Base-by-base conservation (phyloP, 2,329 filamentous ascomycete species). In the Cladosporium colombiae region DNA sequence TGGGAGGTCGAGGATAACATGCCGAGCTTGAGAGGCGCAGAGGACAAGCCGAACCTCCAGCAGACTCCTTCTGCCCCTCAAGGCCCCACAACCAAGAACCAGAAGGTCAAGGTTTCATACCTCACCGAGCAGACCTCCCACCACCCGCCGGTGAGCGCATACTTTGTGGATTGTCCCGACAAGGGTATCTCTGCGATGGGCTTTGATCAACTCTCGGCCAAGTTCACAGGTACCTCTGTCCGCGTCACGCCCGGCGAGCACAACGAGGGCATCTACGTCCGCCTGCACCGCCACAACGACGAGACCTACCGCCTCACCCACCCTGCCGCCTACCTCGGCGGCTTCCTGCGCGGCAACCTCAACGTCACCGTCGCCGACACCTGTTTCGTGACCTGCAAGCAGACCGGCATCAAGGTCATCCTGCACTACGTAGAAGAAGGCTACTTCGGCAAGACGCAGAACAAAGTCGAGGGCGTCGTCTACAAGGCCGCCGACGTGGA, bases 71-170 rank as follows among this genome's bases (percentile, higher is more conserved):
- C 66, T 23, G 71, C 72, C 21, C 67, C 69, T 18, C 57, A 69
- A 50, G 67, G 66, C 67, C 72, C 65, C 70, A 69, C 69, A 77
- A 78, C 67, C 79, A 80, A 68, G 64, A 57, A 72, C 65, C 73
- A 81, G 71, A 85, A 83, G 31, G 85, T 97, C 71, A 91, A 90
- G 71, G 87, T 99, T 72, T 97, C 93, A 11, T 99, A 96, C 77
- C 84, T 99, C 67, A 98, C 95, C 29, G 95, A 99, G 80, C 95
- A 99, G 81, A 99, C 95, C 10, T 97, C 93, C 8, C 95, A 99
- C 74, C 95, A 99, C 79, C 95, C 95, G 37, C 95, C 95, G 11
- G 94, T 99, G 70, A 98, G 94, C 71, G 95, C 95, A 16, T 99
- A 96, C 79, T 94, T 91, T 78, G 89, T 97, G 69, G 90, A 93